Percentiles rank a stretch among this genome's conserved stretches.
phyloP scores from a whole-genome alignment of 2,329 filamentous ascomycete species.

The Ophiocordyceps camponoti-leonardi region DNA sequence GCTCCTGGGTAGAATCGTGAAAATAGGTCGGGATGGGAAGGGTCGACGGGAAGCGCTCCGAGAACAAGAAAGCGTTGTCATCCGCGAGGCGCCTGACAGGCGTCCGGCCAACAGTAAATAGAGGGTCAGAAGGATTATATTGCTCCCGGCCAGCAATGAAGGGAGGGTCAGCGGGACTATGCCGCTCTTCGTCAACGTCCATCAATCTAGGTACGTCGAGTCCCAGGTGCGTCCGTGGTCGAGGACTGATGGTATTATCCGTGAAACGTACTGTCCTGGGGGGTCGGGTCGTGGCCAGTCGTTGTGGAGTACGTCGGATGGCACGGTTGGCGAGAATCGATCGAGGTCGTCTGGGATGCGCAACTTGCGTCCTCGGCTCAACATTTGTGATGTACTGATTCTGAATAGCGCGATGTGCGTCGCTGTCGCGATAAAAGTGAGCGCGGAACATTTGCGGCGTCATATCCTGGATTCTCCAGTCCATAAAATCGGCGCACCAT shows the following conservation, averaged over 20 bases:
- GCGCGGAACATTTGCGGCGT: constrained; percentile 5
- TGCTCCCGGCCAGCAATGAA: not conserved
- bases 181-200: constrained; percentile 1
- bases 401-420: constrained; percentile 7
- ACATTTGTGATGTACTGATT: constrained; percentile 7
- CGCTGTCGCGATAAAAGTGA: constrained; percentile 7
- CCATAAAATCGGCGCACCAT: constrained; percentile 1
- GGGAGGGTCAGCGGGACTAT: not conserved
- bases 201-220: constrained; percentile 8
- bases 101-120: too few species aligned
- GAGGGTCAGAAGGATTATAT: too few species aligned
- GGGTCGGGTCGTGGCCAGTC: constrained; percentile 7
- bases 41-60: too few species aligned
- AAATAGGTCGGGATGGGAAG: too few species aligned
- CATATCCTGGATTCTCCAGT: constrained; percentile 4
- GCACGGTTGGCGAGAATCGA: constrained; percentile 13
- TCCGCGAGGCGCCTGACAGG: too few species aligned
- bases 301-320: constrained; percentile 8
- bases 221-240: constrained; percentile 9
- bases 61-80: too few species aligned
- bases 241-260: constrained; percentile 10
- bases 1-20: too few species aligned
- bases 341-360: constrained; percentile 7
- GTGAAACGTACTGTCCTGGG: constrained; percentile 14
- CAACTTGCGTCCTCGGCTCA: constrained; percentile 6